A percentile compares a stretch with the other conserved stretches of the same genome.
Evolutionary conservation across 805 yeast genomes (phyloP).

Genomic region (Pichia rugopelliculosa): DNA sequence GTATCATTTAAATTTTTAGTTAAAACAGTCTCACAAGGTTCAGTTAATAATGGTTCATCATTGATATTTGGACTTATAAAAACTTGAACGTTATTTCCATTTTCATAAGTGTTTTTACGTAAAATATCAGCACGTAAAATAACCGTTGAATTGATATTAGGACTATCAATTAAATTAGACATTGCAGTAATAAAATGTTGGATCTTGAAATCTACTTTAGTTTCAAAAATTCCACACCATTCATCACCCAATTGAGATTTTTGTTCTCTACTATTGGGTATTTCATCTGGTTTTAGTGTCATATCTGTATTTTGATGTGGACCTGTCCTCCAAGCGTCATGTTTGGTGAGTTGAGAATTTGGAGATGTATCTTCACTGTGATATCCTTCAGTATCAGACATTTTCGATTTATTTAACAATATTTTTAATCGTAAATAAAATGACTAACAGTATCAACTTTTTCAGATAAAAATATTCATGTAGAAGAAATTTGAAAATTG

Average conservation of each 20-base stretch:
- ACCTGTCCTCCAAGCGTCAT: conserved; percentile 14
- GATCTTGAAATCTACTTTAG: conserved; percentile 39
- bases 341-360: conserved; percentile 11
- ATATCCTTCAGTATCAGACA: background rate
- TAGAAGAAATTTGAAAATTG: background rate
- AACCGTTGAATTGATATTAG: conserved; percentile 87
- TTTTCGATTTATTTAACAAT: background rate
- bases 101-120: conserved; percentile 38
- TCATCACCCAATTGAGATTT: conserved; percentile 45
- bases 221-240: conserved; percentile 57
- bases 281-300: conserved; percentile 23
- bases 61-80: conserved; percentile 20
- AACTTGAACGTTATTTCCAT: conserved; percentile 22
- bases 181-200: conserved; percentile 68
- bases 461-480: background rate
- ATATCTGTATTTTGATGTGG: conserved; percentile 10
- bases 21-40: conserved; percentile 18
- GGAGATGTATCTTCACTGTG: background rate
- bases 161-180: conserved; percentile 71
- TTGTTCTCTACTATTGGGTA: conserved; percentile 32
- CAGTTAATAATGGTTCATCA: conserved; percentile 29
- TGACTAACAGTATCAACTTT: background rate
- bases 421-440: background rate
- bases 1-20: conserved; percentile 34
- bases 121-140: conserved; percentile 82